Percentiles rank a stretch among this genome's conserved stretches.
phyloP scores from a whole-genome alignment of 768 basidiomycete genomes.

The Lanmaoa rubissima region DNA sequence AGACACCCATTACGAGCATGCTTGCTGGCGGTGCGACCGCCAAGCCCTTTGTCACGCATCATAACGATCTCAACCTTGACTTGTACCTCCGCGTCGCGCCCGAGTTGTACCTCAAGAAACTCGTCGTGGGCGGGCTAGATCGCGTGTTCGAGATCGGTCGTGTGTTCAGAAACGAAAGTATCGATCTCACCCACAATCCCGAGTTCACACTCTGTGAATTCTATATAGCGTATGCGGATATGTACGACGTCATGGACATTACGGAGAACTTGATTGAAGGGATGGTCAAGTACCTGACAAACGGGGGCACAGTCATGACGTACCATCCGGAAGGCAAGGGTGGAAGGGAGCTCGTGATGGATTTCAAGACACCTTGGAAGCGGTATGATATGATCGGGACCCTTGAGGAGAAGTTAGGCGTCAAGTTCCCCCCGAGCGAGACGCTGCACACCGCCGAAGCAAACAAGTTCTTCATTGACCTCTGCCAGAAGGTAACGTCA shows the following conservation, averaged over 20 bases:
- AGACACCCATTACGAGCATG: slow-evolving; percentile 97
- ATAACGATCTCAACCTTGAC: slow-evolving; percentile 97
- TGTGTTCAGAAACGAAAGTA: slow-evolving; percentile 97
- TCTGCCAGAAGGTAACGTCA: slow-evolving; percentile 72
- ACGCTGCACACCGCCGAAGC: slow-evolving; percentile 84
- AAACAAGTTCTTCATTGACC: slow-evolving; percentile 81
- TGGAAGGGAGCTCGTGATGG: slow-evolving; percentile 67
- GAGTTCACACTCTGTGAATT: slow-evolving; percentile 99
- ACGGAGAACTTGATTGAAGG: slow-evolving; percentile 91
- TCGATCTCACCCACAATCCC: slow-evolving; percentile 98
- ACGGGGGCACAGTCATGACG: slow-evolving; percentile 72
- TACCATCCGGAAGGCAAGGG: slow-evolving; percentile 97
- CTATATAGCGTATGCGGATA: slow-evolving; percentile 99
- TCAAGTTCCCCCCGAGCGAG: slow-evolving; percentile 92
- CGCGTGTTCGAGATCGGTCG: slow-evolving; percentile 98
- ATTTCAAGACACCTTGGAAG: slow-evolving; percentile 97
- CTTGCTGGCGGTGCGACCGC: slow-evolving; percentile 97
- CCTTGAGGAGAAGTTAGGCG: slow-evolving; percentile 87
- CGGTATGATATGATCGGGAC: slow-evolving; percentile 97
- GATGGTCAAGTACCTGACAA: slow-evolving; percentile 82
- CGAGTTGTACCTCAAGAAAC: slow-evolving; percentile 96
- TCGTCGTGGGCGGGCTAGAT: slow-evolving; percentile 95
- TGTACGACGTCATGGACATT: slow-evolving; percentile 98
- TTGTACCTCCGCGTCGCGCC: slow-evolving; percentile 97
- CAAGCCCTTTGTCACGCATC: slow-evolving; percentile 98